Evolutionary conservation across 345 rosid species (phyloP).

Genomic region (Brassica incana): DNA sequence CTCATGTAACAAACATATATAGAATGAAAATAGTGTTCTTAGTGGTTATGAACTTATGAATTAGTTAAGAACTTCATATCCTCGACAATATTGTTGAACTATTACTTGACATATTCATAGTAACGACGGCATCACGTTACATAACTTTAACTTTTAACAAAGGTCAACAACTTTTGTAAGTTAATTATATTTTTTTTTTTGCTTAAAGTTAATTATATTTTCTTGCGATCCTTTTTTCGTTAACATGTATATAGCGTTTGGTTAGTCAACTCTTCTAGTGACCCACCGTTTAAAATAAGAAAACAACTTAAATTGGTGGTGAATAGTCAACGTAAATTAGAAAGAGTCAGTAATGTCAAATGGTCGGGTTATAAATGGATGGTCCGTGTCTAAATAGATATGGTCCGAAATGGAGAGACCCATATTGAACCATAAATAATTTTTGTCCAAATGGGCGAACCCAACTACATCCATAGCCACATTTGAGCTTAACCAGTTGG

Average conservation of each 20-base stretch:
- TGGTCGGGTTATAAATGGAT: too few species aligned
- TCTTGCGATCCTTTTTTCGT: neutral
- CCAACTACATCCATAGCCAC: too few species aligned
- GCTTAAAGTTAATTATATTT: neutral
- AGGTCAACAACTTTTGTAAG: constrained; percentile 35
- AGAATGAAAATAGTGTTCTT: neutral
- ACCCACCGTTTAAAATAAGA: constrained; percentile 20
- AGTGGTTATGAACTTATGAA: neutral
- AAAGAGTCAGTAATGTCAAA: neutral
- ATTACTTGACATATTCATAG: constrained; percentile 3
- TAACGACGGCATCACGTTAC: constrained; percentile 22
- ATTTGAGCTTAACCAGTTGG: too few species aligned
- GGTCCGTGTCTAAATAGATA: too few species aligned
- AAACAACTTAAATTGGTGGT: constrained; percentile 8
- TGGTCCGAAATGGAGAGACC: too few species aligned
- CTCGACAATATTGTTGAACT: neutral
- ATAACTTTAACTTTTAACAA: constrained; percentile 25
- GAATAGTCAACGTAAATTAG: constrained; percentile 28
- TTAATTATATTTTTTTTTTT: neutral
- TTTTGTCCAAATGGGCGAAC: too few species aligned
- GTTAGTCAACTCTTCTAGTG: constrained; percentile 32
- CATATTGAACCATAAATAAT: too few species aligned
- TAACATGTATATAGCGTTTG: constrained; percentile 20
- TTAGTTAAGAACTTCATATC: neutral
- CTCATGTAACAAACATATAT: neutral